These are phyloP conservation scores for Persicaria maculosa DNA, from an alignment of 148 eudicot species.

Conservation along the genomic window DNA sequence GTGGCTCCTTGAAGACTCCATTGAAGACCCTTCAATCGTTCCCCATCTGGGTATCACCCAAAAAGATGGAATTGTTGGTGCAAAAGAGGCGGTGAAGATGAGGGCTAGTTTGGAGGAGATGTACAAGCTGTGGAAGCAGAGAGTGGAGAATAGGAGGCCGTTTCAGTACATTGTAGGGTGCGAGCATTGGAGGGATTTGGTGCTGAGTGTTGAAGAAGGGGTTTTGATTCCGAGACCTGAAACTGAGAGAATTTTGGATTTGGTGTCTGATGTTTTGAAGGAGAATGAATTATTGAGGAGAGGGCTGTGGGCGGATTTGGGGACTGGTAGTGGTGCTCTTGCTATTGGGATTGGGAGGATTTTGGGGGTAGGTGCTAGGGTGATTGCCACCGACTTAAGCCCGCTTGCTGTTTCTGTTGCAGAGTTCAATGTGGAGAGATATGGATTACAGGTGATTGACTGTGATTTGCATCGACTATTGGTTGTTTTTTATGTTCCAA, in stretches of 20 bases:
- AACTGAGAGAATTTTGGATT: constrained; percentile 68
- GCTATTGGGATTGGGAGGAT: constrained; percentile 74
- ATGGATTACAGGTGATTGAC: constrained; percentile 74
- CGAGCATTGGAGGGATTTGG: constrained; percentile 98
- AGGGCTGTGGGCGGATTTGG: constrained; percentile 94
- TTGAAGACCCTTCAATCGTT: constrained; percentile 33
- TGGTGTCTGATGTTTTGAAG: constrained; percentile 43
- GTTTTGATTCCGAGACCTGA: constrained; percentile 95
- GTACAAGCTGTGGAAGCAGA: constrained; percentile 63
- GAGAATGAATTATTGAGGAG: constrained; percentile 32
- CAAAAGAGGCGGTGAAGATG: constrained; percentile 16
- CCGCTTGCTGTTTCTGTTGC: constrained; percentile 73
- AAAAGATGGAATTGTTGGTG: background rate
- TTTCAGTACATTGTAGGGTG: constrained; percentile 96
- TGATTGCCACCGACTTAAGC: constrained; percentile 77
- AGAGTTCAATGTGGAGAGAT: constrained; percentile 67
- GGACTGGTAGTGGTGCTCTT: constrained; percentile 94
- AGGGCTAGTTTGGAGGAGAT: constrained; percentile 48
- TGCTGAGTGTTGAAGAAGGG: constrained; percentile 81
- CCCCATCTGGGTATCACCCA: constrained; percentile 19
- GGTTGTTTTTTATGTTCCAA: background rate
- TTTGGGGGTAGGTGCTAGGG: constrained; percentile 50
- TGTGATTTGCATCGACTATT: background rate
- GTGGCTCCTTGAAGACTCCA: constrained; percentile 74
- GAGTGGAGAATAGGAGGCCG: constrained; percentile 71